A percentile compares a stretch with the other conserved stretches of the same genome.
These are phyloP conservation scores for Obelidium mucronatum DNA, from an alignment of 192 early-diverging fungal species.

Conservation along the genomic window DNA sequence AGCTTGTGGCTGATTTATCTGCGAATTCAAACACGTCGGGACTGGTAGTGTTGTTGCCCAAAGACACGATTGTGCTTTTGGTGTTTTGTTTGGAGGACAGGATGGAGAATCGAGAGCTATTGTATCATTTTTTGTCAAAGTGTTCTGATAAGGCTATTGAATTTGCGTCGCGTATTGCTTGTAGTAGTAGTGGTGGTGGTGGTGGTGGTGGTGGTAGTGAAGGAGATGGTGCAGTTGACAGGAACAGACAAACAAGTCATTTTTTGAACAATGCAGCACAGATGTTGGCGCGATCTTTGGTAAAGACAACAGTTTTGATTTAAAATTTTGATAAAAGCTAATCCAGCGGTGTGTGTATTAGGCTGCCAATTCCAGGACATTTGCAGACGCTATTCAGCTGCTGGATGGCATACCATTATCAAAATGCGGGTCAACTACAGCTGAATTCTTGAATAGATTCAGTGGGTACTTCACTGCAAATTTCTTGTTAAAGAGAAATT, in stretches of 20 bases:
- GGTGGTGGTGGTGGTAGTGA: neutral
- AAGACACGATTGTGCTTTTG: neutral
- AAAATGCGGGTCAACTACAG: neutral
- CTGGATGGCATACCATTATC: conserved; percentile 1
- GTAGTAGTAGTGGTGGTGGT: neutral
- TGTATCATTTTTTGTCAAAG: conserved; percentile 16
- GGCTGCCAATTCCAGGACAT: neutral
- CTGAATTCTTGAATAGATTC: neutral
- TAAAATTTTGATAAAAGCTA: too few species aligned
- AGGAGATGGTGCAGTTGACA: neutral
- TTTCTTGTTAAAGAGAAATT: conserved; percentile 4
- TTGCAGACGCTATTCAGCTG: neutral
- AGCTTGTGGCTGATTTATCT: neutral
- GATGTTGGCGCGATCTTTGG: conserved; percentile 23
- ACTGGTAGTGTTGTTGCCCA: neutral
- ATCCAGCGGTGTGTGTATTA: too few species aligned
- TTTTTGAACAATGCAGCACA: neutral
- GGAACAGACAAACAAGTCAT: neutral
- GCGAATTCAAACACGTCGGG: neutral
- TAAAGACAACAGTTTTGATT: too few species aligned
- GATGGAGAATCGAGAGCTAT: conserved; percentile 9
- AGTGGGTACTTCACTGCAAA: conserved; percentile 7
- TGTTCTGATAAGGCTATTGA: neutral
- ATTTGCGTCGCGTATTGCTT: neutral
- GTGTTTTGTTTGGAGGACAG: neutral